Evolutionary conservation across 306 rosid species (phyloP).

Genomic region (Urtica urens): DNA sequence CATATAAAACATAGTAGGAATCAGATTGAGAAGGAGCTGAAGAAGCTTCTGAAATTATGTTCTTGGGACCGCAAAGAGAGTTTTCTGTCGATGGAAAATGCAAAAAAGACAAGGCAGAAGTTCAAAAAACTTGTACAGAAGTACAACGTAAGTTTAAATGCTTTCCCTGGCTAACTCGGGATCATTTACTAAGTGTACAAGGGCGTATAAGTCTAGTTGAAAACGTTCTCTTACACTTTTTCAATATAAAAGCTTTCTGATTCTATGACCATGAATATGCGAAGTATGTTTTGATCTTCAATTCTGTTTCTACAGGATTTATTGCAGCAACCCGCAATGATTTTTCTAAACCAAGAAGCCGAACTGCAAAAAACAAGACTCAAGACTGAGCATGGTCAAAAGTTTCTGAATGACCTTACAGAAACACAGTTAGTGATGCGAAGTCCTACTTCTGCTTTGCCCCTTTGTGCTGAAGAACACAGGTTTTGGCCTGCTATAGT

Average conservation of each 20-base stretch:
- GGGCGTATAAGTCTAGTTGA: neutral
- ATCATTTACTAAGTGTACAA: neutral
- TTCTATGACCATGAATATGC: neutral
- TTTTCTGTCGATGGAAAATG: conserved; percentile 39
- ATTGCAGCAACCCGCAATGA: conserved; percentile 58
- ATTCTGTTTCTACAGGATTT: conserved; percentile 44
- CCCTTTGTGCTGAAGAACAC: conserved; percentile 31
- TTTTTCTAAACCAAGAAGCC: conserved; percentile 44
- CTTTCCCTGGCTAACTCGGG: neutral
- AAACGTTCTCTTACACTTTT: neutral
- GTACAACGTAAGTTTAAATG: conserved; percentile 47
- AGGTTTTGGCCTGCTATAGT: conserved; percentile 48
- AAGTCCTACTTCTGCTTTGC: conserved; percentile 27
- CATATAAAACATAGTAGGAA: conserved; percentile 42
- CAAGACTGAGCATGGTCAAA: conserved; percentile 33
- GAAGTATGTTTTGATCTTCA: neutral
- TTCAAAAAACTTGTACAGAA: conserved; percentile 71
- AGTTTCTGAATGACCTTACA: conserved; percentile 18
- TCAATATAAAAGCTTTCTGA: neutral
- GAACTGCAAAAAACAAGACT: conserved; percentile 20
- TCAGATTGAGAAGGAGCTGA: conserved; percentile 46
- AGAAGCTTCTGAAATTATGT: conserved; percentile 49
- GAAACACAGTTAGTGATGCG: conserved; percentile 13
- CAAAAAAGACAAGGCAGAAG: conserved; percentile 58
- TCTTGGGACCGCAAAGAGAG: conserved; percentile 59